Evolutionary conservation across 2,329 filamentous ascomycete genomes (phyloP).

Genomic region (Beauveria bassiana): DNA sequence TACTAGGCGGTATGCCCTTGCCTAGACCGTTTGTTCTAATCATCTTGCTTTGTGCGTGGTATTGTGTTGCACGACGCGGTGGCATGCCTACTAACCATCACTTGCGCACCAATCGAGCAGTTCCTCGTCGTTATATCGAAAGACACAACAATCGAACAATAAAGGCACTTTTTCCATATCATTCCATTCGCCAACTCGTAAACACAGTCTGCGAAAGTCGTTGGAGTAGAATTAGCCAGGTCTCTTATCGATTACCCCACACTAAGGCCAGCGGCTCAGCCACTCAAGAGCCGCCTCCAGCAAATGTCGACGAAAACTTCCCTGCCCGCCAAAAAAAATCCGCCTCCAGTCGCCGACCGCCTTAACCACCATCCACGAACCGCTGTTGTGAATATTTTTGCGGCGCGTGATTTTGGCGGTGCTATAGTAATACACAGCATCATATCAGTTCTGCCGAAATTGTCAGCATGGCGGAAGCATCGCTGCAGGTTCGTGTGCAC

Average conservation of each 20-base stretch:
- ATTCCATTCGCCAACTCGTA: no score
- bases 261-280: slow-evolving; percentile 3
- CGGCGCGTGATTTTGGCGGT: slow-evolving; percentile 1
- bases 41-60: slow-evolving; percentile 16
- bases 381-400: not conserved
- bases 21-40: not conserved
- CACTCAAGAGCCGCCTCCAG: slow-evolving; percentile 9
- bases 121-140: no score
- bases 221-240: not conserved
- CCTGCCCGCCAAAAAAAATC: slow-evolving; percentile 13
- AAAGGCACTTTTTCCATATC: no score
- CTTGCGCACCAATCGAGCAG: no score
- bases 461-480: slow-evolving; percentile 35
- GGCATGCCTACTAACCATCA: no score
- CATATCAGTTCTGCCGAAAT: not conserved
- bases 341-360: slow-evolving; percentile 13
- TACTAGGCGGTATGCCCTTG: not conserved
- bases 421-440: not conserved
- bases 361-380: slow-evolving; percentile 10
- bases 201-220: not conserved
- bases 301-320: slow-evolving; percentile 10
- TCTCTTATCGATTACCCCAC: slow-evolving; percentile 12
- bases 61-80: no score
- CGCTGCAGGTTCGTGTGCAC: slow-evolving; percentile 37
- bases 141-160: no score